Base-by-base conservation (phyloP, 106 monocot species). In the Acorus calamus region DNA sequence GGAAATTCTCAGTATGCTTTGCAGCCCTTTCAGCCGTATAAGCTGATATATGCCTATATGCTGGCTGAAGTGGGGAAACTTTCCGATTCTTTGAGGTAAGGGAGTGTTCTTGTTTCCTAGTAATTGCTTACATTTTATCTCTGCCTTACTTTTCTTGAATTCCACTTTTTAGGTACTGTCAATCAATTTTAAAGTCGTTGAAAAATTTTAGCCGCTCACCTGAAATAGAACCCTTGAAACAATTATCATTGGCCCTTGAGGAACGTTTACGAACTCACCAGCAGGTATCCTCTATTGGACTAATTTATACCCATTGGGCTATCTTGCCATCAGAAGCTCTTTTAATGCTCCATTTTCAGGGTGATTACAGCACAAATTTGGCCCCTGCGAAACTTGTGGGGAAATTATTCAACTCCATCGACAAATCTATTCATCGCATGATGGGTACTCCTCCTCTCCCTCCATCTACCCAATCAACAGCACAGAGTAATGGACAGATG, bases 41-140 rank as follows among this genome's bases (percentile, higher is more conserved):
- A 99, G 73, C 79, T 99, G 12, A 70, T 92, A 13, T 99, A 99
- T 83, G 98, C 98, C 14, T 69, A 83, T 67, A 99, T 99, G 98
- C 76, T 99, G 12, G 92, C 81, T 60, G 98, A 99, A 74, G 79
- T 92, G 57, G 98, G 98, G 47, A 98, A 88, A 54, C 70, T 98
- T 69, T 77, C 88, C 8, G 98, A 92, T 61, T 88, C 98, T 71
- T 58, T 98, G 58, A 88, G 73, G 98, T 96, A 66, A 43, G 76
- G 58, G 49, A 28, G 13, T 42, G 13, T 9, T 56, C 47, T 62
- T 28, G 55, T 69, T 8, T 66, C 71, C 52, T 67, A 42, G 41
- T 63, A 10, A 66, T 78, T 12, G 2, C 66, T 7, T 65, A 44
- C 28, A 44, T 52, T 54, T 11, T 11, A 57, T 46, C 42, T 53